These are phyloP conservation scores for Kalmusia sp. DNA, from an alignment of 2,329 filamentous ascomycete genomes.

Conservation along the genomic window DNA sequence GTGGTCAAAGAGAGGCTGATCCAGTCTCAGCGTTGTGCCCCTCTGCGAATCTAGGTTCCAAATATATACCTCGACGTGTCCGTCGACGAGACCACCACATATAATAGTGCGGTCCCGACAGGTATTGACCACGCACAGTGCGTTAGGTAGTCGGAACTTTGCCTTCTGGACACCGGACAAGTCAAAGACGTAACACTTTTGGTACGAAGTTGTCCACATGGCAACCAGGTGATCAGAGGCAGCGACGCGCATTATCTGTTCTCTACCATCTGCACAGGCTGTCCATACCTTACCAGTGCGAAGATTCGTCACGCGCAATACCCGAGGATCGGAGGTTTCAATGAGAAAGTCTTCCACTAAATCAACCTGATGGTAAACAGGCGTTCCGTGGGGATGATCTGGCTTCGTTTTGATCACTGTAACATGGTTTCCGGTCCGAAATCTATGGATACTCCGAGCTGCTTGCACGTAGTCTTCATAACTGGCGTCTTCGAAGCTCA, in stretches of 20 bases:
- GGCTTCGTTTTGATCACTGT: not conserved
- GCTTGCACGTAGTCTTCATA: slow-evolving; percentile 22
- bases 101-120: slow-evolving; percentile 32
- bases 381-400: too few species aligned
- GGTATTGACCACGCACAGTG: slow-evolving; percentile 11
- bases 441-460: slow-evolving; percentile 32
- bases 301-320: slow-evolving; percentile 31
- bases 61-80: slow-evolving; percentile 26
- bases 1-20: not conserved
- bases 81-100: slow-evolving; percentile 19
- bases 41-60: slow-evolving; percentile 37
- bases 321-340: slow-evolving; percentile 16
- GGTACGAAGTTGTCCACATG: slow-evolving; percentile 19
- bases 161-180: slow-evolving; percentile 20
- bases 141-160: slow-evolving; percentile 28
- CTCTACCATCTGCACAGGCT: slow-evolving; percentile 26
- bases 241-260: slow-evolving; percentile 19
- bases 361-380: not conserved
- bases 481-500: slow-evolving; percentile 18
- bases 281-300: slow-evolving; percentile 20
- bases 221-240: slow-evolving; percentile 36
- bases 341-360: slow-evolving; percentile 28
- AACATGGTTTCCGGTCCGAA: slow-evolving; percentile 27
- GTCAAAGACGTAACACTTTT: slow-evolving; percentile 29
- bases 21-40: slow-evolving; percentile 12